Evolutionary conservation across 768 basidiomycete genomes (phyloP), one percentile per base, ranked within the genome.

Genomic region (Nevesoporus exiguus): DNA sequence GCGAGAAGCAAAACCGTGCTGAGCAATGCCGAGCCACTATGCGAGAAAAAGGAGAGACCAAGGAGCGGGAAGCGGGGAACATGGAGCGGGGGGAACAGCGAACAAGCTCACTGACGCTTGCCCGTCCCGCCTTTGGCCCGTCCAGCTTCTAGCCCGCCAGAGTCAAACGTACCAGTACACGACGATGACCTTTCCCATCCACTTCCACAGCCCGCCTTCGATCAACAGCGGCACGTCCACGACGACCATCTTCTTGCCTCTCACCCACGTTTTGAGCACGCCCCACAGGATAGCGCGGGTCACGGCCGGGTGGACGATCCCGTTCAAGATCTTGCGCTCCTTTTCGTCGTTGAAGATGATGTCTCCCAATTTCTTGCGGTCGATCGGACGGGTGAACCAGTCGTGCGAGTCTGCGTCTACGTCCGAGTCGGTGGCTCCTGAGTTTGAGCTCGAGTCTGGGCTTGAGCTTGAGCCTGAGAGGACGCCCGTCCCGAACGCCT

Each of bases 151-250:
- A n/a, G n/a, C n/a, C n/a, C n/a, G n/a, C n/a, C n/a, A n/a, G n/a
- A n/a, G n/a, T n/a, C n/a, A n/a, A n/a, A 43, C 41, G 47, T 50
- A 97, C 96, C 94, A 97, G 66, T 93, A 95, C 6, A 97, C 94
- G 10, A 99, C 86, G 3, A 94, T 78, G 22, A 98, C 84, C 57
- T 80, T 79, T 4, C 86, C 93, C 42, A 94, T 88, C 79, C 82
- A 88, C 64, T 80, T 83, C 83, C 87, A 93, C 34, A 98, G 66
- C 2, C 86, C 86, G 0, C 89, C 85, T 68, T 99, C 97, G 52
- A 99, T 86, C 52, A 99, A 74, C 47, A 98, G 72, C 30, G 97
- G 97, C 6, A 97, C 90, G 69, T 98, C 97, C 60, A 98, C 71
- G 3, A 98, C 77, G 57, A 88, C 90, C 36, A 88, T 75, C 65